A percentile compares a stretch with the other conserved stretches of the same genome.
These are phyloP conservation scores for Margaritispora aquatica DNA, from an alignment of 495 filamentous ascomycete species.

Conservation along the genomic window DNA sequence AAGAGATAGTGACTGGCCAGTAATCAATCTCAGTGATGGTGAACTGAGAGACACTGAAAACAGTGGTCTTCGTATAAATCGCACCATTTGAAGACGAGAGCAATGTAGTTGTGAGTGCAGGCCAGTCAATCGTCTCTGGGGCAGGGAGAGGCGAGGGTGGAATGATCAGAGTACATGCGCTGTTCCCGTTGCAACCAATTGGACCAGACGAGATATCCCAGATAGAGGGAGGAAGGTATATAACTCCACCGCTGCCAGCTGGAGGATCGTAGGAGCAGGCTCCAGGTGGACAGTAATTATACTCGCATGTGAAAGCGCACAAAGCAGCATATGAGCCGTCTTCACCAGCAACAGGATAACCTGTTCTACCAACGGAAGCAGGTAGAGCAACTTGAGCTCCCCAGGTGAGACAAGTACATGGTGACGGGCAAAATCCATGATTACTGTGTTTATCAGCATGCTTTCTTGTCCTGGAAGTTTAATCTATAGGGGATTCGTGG, in stretches of 20 bases:
- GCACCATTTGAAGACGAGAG: background rate
- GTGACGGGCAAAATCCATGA: background rate
- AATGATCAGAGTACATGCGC: constrained; percentile 3
- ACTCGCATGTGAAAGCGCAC: too few relatives aligned
- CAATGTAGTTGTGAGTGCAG: background rate
- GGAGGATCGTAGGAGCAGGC: too few relatives aligned
- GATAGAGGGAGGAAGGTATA: background rate
- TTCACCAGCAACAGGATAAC: too few relatives aligned
- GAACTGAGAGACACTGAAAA: background rate
- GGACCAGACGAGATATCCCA: background rate
- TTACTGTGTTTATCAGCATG: too few relatives aligned
- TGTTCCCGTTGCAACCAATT: background rate
- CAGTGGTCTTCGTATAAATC: background rate
- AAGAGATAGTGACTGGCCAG: background rate
- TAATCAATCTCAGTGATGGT: constrained; percentile 1
- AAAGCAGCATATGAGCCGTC: too few relatives aligned
- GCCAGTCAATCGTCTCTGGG: background rate
- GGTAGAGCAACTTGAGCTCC: background rate
- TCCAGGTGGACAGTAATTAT: too few relatives aligned
- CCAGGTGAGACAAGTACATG: background rate
- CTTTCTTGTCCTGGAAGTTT: too few relatives aligned
- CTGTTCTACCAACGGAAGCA: background rate
- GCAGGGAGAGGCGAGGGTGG: constrained; percentile 2
- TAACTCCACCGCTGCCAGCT: too few relatives aligned
- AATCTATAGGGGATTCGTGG: too few relatives aligned